A percentile compares a stretch with the other conserved stretches of the same genome.
Evolutionary conservation across 2,329 filamentous ascomycete species (phyloP).

Genomic region (Epicoccum nigrum): DNA sequence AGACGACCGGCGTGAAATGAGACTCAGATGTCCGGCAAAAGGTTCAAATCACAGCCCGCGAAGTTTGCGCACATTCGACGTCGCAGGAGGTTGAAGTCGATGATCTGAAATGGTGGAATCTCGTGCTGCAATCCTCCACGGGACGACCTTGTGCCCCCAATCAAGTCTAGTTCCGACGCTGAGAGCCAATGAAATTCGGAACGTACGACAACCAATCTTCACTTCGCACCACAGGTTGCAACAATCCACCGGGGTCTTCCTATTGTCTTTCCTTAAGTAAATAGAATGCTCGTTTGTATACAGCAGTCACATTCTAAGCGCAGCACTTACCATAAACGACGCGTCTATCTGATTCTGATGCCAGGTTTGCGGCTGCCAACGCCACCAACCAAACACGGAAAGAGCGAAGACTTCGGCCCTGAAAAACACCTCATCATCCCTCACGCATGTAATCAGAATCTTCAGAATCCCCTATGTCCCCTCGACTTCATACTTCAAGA

Average conservation of each 20-base stretch:
- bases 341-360: neutral
- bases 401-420: constrained; percentile 16
- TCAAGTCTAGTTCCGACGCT: constrained; percentile 5
- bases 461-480: neutral
- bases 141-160: constrained; percentile 7
- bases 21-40: constrained; percentile 1
- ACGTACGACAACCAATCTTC: constrained; percentile 12
- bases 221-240: constrained; percentile 5
- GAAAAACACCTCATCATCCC: constrained; percentile 9
- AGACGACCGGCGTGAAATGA: constrained; percentile 2
- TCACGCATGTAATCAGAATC: neutral
- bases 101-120: constrained; percentile 27
- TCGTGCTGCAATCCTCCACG: no score
- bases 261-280: no score
- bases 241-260: no score
- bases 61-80: constrained; percentile 20
- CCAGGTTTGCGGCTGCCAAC: constrained; percentile 18
- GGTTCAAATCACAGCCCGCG: neutral
- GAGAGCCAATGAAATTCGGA: constrained; percentile 9
- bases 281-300: no score
- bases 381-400: constrained; percentile 26
- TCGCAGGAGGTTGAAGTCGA: constrained; percentile 28
- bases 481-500: neutral
- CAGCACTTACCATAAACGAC: no score
- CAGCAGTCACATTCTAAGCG: no score